These are phyloP conservation scores for Entamoeba invadens DNA, from an alignment of 208 protist genomes.

Conservation along the genomic window DNA sequence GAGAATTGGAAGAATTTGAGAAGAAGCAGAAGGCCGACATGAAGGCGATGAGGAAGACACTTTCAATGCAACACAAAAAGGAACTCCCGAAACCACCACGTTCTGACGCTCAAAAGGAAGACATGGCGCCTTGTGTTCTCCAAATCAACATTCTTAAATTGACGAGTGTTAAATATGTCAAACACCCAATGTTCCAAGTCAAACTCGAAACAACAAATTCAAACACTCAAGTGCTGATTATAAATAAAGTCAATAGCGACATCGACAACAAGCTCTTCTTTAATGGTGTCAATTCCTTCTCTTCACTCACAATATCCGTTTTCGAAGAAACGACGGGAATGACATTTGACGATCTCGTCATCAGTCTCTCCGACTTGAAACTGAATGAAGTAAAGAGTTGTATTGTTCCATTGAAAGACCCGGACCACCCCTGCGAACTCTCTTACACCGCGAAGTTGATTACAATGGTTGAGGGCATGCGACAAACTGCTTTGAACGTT, in stretches of 20 bases:
- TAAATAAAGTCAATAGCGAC: background rate
- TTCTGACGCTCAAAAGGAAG: background rate
- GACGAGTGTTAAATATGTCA: background rate
- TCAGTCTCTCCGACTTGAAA: background rate
- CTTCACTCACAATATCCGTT: background rate
- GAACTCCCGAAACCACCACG: background rate
- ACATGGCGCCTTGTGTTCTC: background rate
- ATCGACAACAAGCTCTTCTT: background rate
- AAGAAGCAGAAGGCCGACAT: background rate
- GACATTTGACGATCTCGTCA: background rate
- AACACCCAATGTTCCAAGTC: background rate
- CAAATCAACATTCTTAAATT: background rate
- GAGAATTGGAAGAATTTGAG: background rate
- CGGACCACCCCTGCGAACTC: background rate
- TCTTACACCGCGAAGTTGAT: background rate
- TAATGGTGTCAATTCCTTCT: background rate
- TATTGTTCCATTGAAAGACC: background rate
- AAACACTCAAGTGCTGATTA: background rate
- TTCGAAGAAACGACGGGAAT: background rate
- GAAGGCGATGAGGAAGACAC: slow-evolving; percentile 5
- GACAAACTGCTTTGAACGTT: background rate
- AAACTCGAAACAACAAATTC: background rate
- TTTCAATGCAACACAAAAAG: slow-evolving; percentile 2
- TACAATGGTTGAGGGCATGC: background rate
- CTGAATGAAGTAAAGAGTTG: background rate